These are phyloP conservation scores for Acer saccharum DNA, from an alignment of 345 rosid genomes.

Conservation along the genomic window DNA sequence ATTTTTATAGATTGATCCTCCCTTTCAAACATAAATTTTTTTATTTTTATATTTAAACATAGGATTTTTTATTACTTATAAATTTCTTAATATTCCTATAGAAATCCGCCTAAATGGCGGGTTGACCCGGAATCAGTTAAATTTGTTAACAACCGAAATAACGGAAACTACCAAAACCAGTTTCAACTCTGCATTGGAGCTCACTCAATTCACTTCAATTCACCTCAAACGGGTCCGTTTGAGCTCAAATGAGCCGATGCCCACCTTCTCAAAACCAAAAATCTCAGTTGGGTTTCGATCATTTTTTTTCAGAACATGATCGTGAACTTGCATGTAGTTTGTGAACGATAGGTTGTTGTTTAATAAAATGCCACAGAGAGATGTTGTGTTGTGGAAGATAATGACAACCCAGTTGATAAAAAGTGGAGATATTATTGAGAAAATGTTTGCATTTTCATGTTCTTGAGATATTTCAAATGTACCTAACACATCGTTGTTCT, in stretches of 20 bases:
- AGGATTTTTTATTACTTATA: no score
- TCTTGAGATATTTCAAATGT: constrained; percentile 33
- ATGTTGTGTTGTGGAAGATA: constrained; percentile 31
- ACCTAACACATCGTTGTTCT: constrained; percentile 50
- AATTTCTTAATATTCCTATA: no score
- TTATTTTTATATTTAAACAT: no score
- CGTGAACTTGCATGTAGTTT: constrained; percentile 24
- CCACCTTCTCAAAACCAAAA: constrained; percentile 29
- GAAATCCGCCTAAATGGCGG: no score
- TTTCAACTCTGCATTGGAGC: background rate
- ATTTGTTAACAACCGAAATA: background rate
- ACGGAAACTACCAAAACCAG: background rate
- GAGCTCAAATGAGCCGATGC: constrained; percentile 41
- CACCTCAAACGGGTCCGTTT: constrained; percentile 14
- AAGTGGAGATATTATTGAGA: constrained; percentile 30
- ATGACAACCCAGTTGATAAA: constrained; percentile 28
- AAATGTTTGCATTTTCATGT: constrained; percentile 40
- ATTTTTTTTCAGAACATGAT: constrained; percentile 18
- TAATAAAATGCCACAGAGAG: constrained; percentile 36
- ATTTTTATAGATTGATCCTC: no score
- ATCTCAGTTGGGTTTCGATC: constrained; percentile 30
- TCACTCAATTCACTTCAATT: no score
- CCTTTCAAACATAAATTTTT: no score
- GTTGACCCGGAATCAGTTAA: background rate
- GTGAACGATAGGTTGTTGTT: constrained; percentile 29